These are phyloP conservation scores for Acer negundo DNA, from an alignment of 345 rosid genomes.

Conservation along the genomic window DNA sequence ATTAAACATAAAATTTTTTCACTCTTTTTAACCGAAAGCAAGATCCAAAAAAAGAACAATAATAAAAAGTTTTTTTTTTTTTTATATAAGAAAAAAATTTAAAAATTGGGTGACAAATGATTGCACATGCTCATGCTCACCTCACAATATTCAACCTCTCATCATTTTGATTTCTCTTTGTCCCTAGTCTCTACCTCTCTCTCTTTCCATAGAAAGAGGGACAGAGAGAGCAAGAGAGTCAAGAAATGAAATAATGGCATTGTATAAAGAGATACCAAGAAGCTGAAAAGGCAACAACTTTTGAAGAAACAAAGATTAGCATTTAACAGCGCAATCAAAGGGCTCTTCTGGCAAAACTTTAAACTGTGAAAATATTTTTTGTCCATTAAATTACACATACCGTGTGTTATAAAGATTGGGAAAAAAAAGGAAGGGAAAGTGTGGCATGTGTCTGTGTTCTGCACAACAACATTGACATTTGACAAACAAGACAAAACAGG, in stretches of 20 bases:
- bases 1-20: constrained; percentile 29
- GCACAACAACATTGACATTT: constrained; percentile 13
- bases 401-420: constrained; percentile 12
- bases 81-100: too few relatives aligned
- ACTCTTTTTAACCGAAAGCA: constrained; percentile 42
- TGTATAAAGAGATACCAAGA: constrained; percentile 32
- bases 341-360: constrained; percentile 34
- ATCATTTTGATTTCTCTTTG: constrained; percentile 36
- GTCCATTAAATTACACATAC: constrained; percentile 9
- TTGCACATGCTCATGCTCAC: constrained; percentile 44
- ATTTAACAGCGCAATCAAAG: constrained; percentile 62
- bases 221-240: constrained; percentile 21
- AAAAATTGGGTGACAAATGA: constrained; percentile 31
- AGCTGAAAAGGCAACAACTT: constrained; percentile 28
- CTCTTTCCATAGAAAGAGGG: background rate
- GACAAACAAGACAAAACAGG: constrained; percentile 28
- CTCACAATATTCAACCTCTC: constrained; percentile 41
- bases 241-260: constrained; percentile 35
- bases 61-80: background rate
- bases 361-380: constrained; percentile 23
- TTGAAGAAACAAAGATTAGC: constrained; percentile 24
- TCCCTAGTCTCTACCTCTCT: background rate
- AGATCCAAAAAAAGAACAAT: constrained; percentile 18
- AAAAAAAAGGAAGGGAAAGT: constrained; percentile 26
- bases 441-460: constrained; percentile 15